Conservation (phyloP, 2,329 filamentous ascomycete genomes). For the Monosporascus sp. region DNA sequence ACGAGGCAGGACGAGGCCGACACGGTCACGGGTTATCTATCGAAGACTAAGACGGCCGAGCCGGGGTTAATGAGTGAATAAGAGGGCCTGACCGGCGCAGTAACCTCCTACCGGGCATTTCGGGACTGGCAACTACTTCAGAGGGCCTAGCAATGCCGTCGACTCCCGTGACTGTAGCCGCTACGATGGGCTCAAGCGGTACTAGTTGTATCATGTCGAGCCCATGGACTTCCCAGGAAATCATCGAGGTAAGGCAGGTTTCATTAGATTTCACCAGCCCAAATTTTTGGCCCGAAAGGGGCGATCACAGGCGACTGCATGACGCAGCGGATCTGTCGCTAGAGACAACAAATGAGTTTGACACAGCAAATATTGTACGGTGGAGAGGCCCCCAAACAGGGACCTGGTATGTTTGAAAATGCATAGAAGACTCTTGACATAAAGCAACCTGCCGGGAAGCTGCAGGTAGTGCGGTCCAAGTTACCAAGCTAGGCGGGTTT, state of each 20-base stretch:
- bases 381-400: slow-evolving; percentile 34
- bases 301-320: slow-evolving; percentile 36
- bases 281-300: slow-evolving; percentile 31
- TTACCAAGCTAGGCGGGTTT: slow-evolving; percentile 29
- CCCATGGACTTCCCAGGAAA: slow-evolving; percentile 18
- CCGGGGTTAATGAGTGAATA: slow-evolving; percentile 11
- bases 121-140: slow-evolving; percentile 14
- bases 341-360: slow-evolving; percentile 36
- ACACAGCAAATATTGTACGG: slow-evolving; percentile 35
- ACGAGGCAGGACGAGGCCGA: slow-evolving; percentile 14
- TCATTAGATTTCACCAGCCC: slow-evolving; percentile 34
- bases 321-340: slow-evolving; percentile 32
- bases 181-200: slow-evolving; percentile 18
- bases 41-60: slow-evolving; percentile 12
- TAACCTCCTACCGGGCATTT: slow-evolving; percentile 15
- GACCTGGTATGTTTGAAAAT: slow-evolving; percentile 34
- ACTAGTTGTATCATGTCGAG: slow-evolving; percentile 22
- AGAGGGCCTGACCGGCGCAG: slow-evolving; percentile 12
- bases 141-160: slow-evolving; percentile 20
- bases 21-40: slow-evolving; percentile 11
- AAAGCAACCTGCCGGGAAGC: slow-evolving; percentile 37
- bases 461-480: slow-evolving; percentile 43
- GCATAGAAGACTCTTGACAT: slow-evolving; percentile 34
- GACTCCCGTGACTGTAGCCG: slow-evolving; percentile 22
- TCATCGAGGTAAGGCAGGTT: slow-evolving; percentile 33